A percentile compares a stretch with the other conserved stretches of the same genome.
Conservation (phyloP, 1,284 basidiomycete species). For the Meira nashicola region DNA sequence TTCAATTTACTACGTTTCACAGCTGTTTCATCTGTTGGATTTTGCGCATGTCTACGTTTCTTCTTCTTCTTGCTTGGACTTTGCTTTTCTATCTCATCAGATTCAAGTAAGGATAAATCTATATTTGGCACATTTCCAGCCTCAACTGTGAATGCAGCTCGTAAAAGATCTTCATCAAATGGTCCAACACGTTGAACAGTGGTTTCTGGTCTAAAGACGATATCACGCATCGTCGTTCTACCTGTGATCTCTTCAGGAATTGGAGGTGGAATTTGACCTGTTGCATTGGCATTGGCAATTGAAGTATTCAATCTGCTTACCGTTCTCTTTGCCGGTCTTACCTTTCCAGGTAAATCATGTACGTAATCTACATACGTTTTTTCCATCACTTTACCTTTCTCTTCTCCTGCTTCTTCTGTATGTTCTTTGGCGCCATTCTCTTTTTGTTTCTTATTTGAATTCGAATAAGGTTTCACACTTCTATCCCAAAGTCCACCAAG, state of each 20-base stretch:
- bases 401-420: neutral
- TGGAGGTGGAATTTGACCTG: neutral
- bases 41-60: neutral
- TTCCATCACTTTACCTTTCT: slow-evolving; percentile 4
- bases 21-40: neutral
- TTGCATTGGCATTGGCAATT: neutral
- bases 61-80: slow-evolving; percentile 10
- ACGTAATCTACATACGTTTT: slow-evolving; percentile 18
- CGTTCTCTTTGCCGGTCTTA: slow-evolving; percentile 7
- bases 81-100: slow-evolving; percentile 3
- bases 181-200: slow-evolving; percentile 14
- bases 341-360: slow-evolving; percentile 13
- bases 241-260: slow-evolving; percentile 1
- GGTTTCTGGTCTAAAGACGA: slow-evolving; percentile 19
- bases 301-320: neutral
- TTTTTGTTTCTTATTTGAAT: neutral
- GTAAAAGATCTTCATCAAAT: slow-evolving; percentile 14
- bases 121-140: slow-evolving; percentile 3
- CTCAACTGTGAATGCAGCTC: slow-evolving; percentile 9
- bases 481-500: slow-evolving; percentile 4
- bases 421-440: neutral
- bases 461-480: slow-evolving; percentile 6
- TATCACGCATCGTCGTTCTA: slow-evolving; percentile 14
- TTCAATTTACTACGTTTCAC: slow-evolving; percentile 1
- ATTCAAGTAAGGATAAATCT: slow-evolving; percentile 8